Conservation (phyloP, 1,139 yeast genomes). For the Oligophagozyma castellii region DNA sequence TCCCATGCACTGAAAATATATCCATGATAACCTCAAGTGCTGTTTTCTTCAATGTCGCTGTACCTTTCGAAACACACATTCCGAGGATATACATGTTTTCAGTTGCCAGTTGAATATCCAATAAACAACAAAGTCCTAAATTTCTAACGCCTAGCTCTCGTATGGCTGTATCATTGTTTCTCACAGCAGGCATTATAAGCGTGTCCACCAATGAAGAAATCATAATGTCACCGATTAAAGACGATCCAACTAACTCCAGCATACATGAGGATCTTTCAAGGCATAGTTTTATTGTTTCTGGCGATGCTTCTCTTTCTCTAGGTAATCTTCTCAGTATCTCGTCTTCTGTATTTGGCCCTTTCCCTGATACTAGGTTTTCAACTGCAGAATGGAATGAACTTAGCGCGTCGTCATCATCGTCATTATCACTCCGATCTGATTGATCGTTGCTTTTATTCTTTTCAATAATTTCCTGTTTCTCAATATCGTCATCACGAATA, state of each 20-base stretch:
- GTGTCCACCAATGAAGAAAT: conserved; percentile 63
- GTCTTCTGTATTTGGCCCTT: conserved; percentile 7
- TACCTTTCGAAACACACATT: conserved; percentile 48
- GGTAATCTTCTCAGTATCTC: conserved; percentile 14
- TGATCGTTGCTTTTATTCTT: background rate
- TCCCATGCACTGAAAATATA: conserved; percentile 65
- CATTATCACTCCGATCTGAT: conserved; percentile 11
- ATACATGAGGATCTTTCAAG: conserved; percentile 57
- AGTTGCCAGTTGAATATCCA: conserved; percentile 52
- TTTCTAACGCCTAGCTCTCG: conserved; percentile 62
- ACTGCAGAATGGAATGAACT: conserved; percentile 45
- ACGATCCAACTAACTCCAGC: conserved; percentile 52
- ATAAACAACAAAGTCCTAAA: conserved; percentile 64
- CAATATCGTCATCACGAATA: conserved; percentile 55
- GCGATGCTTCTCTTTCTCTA: conserved; percentile 16
- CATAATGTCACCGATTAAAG: conserved; percentile 52
- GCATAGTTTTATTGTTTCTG: conserved; percentile 47
- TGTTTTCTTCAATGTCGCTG: conserved; percentile 39
- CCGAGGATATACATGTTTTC: conserved; percentile 50
- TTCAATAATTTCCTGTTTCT: conserved; percentile 18
- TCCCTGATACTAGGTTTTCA: conserved; percentile 20
- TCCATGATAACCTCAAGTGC: conserved; percentile 67
- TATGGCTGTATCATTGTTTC: conserved; percentile 43
- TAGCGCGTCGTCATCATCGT: conserved; percentile 21
- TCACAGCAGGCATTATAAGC: conserved; percentile 72